Evolutionary conservation across 495 filamentous ascomycete genomes (phyloP), one percentile per base, ranked within the genome.

Genomic region (Trichoderma reesei): DNA sequence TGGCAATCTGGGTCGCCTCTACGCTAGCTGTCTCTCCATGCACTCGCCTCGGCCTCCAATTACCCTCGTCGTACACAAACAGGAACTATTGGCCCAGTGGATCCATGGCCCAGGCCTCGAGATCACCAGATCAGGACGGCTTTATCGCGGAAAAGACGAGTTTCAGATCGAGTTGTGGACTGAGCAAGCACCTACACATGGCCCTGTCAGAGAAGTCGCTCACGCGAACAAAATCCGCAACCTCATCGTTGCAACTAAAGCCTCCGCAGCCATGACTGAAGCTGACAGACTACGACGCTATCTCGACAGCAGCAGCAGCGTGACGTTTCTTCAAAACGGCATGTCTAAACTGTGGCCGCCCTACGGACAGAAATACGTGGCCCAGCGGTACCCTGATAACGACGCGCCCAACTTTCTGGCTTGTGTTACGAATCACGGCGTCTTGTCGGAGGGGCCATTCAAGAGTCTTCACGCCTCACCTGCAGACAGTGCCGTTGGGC

Each of bases 281-380:
- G 73, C 94, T 14, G 70, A 79, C 26, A 69, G 77, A 5, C 73
- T 95, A 14, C 76, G 77, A 4, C 75, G 88, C 60, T 86, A 92
- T 10, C 74, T 96, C 18, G 79, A 72, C 5, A 69, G 72, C 4
- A 71, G 79, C 2, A 89, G 88, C 9, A 88, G 89, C 0, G 81
- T 96, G 37, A 75, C 88, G 11, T 88, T 96, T 54, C 70, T 91
- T 20, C 91, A 96, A 68, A 95, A 95, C 66, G 92, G 91, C 20
- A 88, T 96, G 87, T 91, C 73, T 64, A 71, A 80, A 62, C 69
- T 82, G 7, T 74, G 91, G 60, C 93, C 91, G 68, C 83, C 88
- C 5, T 78, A 90, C 66, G 75, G 75, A 7, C 64, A 65, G 7
- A 36, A 61, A 10, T 77, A 77, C 61, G 68, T 67, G 18, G 42